Evolutionary conservation across 1,284 basidiomycete species (phyloP), one percentile per base, ranked within the genome.

Genomic region (Laetiporus sulphureus): DNA sequence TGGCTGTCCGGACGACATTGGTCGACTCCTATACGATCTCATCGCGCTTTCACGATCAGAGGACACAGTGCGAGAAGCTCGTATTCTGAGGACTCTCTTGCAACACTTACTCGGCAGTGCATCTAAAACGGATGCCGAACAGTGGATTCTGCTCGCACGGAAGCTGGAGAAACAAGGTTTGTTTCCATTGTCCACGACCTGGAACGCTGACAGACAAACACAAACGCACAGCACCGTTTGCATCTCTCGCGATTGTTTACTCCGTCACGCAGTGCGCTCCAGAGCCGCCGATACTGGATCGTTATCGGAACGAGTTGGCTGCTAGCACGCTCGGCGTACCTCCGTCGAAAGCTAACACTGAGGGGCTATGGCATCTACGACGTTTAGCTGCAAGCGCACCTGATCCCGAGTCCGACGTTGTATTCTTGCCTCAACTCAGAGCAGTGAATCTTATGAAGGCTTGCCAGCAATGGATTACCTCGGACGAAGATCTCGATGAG

Each of bases 361-460:
- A 80, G 19, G 92, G 93, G 2, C 63, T 94, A 2, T 60, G 75
- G 11, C 63, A 80, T 0, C 70, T 99, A 5, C 75, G 82, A 3
- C 70, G 82, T 10, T 72, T 98, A n/a, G 72, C 75, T 0, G 83
- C 84, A 0, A 69, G 78, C 0, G 90, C 93, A 0, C 94, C 95
- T 0, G 73, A 83, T 13, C 63, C 74, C 1, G 85, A 94, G 21
- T 84, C 88, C 0, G 83, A 89, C 7, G 69, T 89, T 1, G 71
- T 85, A n/a, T 91, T 95, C 66, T 68, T 99, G 5, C 88, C 92
- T 0, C 87, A 91, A 57, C 84, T 80, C 38, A 71, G 96, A 11
- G 86, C 90, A 0, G 78, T 99, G 32, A 95, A 95, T 59, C 73
- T 95, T n/a, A 71, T 96, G 51, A 91, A 92, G 56, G 76, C 83